These are phyloP conservation scores for Heimioporus sp. DNA, from an alignment of 768 basidiomycete species.

Conservation along the genomic window DNA sequence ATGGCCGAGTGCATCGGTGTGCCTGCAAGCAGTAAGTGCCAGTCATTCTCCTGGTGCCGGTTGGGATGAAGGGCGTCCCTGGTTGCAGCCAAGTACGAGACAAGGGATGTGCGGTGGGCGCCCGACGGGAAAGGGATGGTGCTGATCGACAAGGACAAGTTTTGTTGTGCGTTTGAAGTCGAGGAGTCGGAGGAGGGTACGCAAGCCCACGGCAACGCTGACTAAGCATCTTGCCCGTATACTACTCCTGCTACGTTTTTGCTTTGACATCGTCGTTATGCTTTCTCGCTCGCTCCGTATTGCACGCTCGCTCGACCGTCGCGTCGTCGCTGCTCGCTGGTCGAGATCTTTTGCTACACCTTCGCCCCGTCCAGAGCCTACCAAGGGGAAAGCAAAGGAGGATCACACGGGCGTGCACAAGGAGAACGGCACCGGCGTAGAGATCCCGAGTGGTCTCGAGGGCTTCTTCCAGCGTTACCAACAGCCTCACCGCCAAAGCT, in stretches of 20 bases:
- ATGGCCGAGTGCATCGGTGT: slow-evolving; percentile 91
- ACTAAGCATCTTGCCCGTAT: slow-evolving; percentile 13
- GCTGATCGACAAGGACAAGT: slow-evolving; percentile 71
- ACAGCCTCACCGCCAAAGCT: slow-evolving; percentile 33
- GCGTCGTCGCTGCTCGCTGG: slow-evolving; percentile 34
- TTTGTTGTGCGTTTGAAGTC: slow-evolving; percentile 86
- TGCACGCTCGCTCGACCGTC: slow-evolving; percentile 42
- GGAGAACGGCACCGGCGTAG: slow-evolving; percentile 27
- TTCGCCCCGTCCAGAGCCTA: neutral
- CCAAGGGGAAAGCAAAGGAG: slow-evolving; percentile 35
- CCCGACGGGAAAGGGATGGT: slow-evolving; percentile 84
- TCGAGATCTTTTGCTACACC: slow-evolving; percentile 46
- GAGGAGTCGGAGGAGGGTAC: slow-evolving; percentile 41
- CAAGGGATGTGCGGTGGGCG: slow-evolving; percentile 71
- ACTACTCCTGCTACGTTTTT: no score
- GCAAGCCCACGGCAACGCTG: slow-evolving; percentile 4
- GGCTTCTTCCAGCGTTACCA: slow-evolving; percentile 76
- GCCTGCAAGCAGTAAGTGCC: slow-evolving; percentile 65
- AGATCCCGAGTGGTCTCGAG: slow-evolving; percentile 66
- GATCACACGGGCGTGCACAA: slow-evolving; percentile 33
- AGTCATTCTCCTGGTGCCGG: neutral
- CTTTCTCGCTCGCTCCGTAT: slow-evolving; percentile 63
- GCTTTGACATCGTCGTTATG: slow-evolving; percentile 37
- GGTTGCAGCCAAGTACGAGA: slow-evolving; percentile 62
- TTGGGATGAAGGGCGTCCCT: neutral